Evolutionary conservation across 2,329 filamentous ascomycete genomes (phyloP).

Genomic region (Aureobasidium sp.): DNA sequence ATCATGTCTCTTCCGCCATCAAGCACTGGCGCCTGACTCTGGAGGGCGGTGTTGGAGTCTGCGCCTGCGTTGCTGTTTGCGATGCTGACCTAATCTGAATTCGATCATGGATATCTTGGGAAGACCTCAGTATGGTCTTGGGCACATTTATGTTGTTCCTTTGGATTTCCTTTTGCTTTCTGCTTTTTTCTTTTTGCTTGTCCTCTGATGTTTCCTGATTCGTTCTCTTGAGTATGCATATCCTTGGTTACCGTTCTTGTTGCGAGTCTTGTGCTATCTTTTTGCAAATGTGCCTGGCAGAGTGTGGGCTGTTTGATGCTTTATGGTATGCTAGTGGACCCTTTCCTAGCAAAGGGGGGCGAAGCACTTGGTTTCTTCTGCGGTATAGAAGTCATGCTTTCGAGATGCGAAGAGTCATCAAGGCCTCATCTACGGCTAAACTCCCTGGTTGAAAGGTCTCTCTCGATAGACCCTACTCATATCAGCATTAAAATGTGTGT

Average conservation of each 20-base stretch:
- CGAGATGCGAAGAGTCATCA: too few species aligned
- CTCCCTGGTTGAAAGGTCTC: too few species aligned
- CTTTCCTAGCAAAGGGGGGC: neutral
- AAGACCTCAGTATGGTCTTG: neutral
- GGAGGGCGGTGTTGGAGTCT: neutral
- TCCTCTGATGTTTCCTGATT: neutral
- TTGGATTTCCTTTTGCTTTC: neutral
- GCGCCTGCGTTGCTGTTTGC: neutral
- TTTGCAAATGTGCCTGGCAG: neutral
- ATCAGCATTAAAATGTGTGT: too few species aligned
- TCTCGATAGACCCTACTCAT: too few species aligned
- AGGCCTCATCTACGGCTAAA: too few species aligned
- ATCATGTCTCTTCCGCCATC: neutral
- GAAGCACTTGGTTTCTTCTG: neutral
- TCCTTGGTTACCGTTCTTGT: neutral
- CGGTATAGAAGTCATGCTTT: neutral
- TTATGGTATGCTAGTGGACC: neutral
- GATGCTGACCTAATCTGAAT: neutral
- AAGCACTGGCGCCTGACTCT: neutral
- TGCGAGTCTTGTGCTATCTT: neutral
- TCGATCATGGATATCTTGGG: neutral
- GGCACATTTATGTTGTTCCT: neutral
- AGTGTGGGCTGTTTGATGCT: neutral
- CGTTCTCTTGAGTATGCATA: neutral
- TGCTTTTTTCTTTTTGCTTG: too few species aligned